These are phyloP conservation scores for Nicotiana attenuata DNA, from an alignment of 257 asterid genomes.

Conservation along the genomic window DNA sequence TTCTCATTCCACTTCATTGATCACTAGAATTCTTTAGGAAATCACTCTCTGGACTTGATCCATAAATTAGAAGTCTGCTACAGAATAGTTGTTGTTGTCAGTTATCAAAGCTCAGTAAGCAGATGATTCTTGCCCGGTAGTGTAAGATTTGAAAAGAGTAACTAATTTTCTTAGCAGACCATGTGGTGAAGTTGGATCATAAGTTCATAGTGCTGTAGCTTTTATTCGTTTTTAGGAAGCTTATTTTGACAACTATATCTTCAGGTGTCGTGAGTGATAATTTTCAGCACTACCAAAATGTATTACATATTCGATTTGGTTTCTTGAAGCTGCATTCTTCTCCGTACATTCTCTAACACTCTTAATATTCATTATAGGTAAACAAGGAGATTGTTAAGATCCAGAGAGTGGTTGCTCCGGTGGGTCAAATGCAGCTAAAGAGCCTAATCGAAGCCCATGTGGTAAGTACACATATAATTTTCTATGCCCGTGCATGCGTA, in stretches of 20 bases:
- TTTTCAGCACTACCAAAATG: neutral
- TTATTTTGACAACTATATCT: neutral
- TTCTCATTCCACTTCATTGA: too few relatives aligned
- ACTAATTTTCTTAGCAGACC: neutral
- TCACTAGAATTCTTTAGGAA: neutral
- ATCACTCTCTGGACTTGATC: neutral
- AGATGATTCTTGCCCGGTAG: neutral
- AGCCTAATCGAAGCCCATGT: slow-evolving; percentile 88
- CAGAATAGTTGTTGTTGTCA: neutral
- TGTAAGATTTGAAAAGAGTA: neutral
- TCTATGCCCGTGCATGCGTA: neutral
- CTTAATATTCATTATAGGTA: slow-evolving; percentile 39
- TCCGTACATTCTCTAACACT: neutral
- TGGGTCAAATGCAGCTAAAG: slow-evolving; percentile 95
- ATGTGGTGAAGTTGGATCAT: neutral
- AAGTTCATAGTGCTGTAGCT: neutral
- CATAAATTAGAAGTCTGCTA: neutral
- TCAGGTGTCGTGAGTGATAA: neutral
- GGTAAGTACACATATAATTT: slow-evolving; percentile 45
- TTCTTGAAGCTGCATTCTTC: slow-evolving; percentile 7
- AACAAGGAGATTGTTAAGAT: slow-evolving; percentile 98
- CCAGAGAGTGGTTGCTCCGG: slow-evolving; percentile 93
- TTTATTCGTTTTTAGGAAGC: neutral
- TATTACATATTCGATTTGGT: neutral
- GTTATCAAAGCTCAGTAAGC: neutral